phyloP scores from a whole-genome alignment of 345 rosid genomes.

The Citrus maxima region DNA sequence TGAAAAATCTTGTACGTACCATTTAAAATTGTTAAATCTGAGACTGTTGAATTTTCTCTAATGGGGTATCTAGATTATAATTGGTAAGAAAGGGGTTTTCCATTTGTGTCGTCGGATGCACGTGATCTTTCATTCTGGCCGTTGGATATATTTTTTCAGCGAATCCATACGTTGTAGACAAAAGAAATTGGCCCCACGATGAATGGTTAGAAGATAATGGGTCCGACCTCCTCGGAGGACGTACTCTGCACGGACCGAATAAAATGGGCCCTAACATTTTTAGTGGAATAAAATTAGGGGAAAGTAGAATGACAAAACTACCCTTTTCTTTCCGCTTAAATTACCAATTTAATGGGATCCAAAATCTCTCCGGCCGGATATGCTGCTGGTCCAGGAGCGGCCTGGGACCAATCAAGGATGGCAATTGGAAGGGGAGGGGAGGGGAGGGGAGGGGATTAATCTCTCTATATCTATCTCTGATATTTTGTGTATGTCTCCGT shows the following conservation, averaged over 20 bases:
- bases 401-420: too few species aligned
- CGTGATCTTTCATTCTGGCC: not conserved
- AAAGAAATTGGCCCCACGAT: not conserved
- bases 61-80: not conserved
- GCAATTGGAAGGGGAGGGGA: too few species aligned
- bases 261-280: not conserved
- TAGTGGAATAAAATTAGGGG: not conserved
- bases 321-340: not conserved
- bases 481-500: too few species aligned
- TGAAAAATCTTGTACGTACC: too few species aligned
- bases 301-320: not conserved
- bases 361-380: conserved; percentile 1
- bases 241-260: not conserved
- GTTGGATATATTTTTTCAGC: not conserved
- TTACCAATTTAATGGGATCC: not conserved
- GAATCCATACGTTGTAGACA: not conserved
- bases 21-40: not conserved
- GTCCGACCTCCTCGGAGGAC: not conserved
- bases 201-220: not conserved
- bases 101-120: not conserved
- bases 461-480: too few species aligned
- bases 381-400: not conserved
- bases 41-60: not conserved
- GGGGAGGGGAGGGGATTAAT: too few species aligned
- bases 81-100: not conserved